These are phyloP conservation scores for Yamadazyma triangularis DNA, from an alignment of 1,139 yeast species.

Conservation along the genomic window DNA sequence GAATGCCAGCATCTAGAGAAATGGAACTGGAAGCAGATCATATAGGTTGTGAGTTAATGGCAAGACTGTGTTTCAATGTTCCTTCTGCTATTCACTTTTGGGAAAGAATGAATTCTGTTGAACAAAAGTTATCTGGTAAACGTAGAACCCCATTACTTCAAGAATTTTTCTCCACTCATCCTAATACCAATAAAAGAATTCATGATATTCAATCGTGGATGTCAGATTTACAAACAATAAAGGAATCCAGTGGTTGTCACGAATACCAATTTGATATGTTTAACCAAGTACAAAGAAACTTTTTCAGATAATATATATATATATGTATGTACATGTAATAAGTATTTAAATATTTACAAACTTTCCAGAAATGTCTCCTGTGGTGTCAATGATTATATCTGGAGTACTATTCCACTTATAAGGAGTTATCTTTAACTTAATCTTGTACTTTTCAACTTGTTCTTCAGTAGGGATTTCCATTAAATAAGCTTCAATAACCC, in stretches of 20 bases:
- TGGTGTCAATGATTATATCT: neutral
- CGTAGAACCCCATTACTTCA: slow-evolving; percentile 21
- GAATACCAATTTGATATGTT: slow-evolving; percentile 19
- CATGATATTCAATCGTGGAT: slow-evolving; percentile 67
- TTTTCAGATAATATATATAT: slow-evolving; percentile 10
- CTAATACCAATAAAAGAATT: slow-evolving; percentile 73
- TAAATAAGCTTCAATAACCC: slow-evolving; percentile 30
- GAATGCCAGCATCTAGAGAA: slow-evolving; percentile 82
- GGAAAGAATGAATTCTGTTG: slow-evolving; percentile 73
- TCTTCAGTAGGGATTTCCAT: slow-evolving; percentile 16
- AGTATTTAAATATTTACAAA: neutral
- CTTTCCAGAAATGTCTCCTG: neutral
- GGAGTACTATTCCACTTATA: slow-evolving; percentile 7
- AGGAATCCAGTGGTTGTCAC: slow-evolving; percentile 29
- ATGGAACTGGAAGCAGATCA: slow-evolving; percentile 97
- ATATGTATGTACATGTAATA: neutral
- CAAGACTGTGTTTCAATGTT: slow-evolving; percentile 82
- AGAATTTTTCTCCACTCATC: slow-evolving; percentile 86
- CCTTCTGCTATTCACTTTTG: slow-evolving; percentile 70
- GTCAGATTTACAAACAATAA: slow-evolving; percentile 54
- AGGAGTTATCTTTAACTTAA: slow-evolving; percentile 22
- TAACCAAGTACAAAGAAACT: slow-evolving; percentile 10
- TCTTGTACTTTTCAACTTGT: slow-evolving; percentile 5
- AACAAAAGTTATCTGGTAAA: slow-evolving; percentile 22
- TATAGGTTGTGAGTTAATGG: slow-evolving; percentile 89